These are phyloP conservation scores for Spathaspora boniae DNA, from an alignment of 805 yeast species.

Conservation along the genomic window DNA sequence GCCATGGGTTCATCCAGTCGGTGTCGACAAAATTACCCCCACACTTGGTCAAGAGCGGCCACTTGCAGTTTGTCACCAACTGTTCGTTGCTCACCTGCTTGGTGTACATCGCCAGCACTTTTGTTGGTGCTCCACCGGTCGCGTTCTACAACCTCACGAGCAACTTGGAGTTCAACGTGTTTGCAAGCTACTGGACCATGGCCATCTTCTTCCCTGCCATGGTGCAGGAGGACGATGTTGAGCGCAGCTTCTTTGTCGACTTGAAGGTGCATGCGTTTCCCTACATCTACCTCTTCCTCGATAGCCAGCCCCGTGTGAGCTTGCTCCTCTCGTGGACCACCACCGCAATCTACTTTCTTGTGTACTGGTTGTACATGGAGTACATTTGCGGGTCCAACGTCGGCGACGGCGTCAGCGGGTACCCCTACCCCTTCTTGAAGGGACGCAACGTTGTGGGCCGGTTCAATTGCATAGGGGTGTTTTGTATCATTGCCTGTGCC, in stretches of 20 bases:
- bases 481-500: too few species aligned
- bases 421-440: conserved; percentile 12
- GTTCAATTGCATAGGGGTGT: too few species aligned
- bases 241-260: conserved; percentile 16
- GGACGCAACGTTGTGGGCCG: too few species aligned
- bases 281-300: conserved; percentile 15
- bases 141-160: conserved; percentile 12
- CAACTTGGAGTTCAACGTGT: conserved; percentile 22
- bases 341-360: conserved; percentile 6
- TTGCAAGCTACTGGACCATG: conserved; percentile 21
- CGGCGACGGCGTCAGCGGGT: conserved; percentile 4
- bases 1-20: neutral
- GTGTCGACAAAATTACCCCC: conserved; percentile 13
- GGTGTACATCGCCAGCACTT: conserved; percentile 5
- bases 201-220: conserved; percentile 13
- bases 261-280: conserved; percentile 25
- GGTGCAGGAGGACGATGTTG: conserved; percentile 15
- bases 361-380: conserved; percentile 15
- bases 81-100: conserved; percentile 12
- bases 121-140: too few species aligned
- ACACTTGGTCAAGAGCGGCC: conserved; percentile 18
- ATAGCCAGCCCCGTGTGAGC: conserved; percentile 1
- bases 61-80: conserved; percentile 24
- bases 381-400: conserved; percentile 14
- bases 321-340: conserved; percentile 3